Evolutionary conservation across 768 basidiomycete species (phyloP), one percentile per base, ranked within the genome.

Genomic region (Sarcodon sp.): DNA sequence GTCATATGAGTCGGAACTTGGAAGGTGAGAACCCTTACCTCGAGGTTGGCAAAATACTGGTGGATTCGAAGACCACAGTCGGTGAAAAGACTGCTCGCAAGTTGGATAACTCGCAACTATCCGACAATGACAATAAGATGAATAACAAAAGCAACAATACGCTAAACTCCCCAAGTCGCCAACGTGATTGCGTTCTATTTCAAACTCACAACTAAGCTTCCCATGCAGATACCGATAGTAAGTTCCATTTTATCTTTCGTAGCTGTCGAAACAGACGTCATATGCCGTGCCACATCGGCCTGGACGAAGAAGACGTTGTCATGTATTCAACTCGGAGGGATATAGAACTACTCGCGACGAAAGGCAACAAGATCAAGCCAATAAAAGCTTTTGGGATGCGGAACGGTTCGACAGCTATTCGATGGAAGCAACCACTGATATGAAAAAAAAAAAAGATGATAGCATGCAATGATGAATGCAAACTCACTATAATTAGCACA

Each of bases 241-340:
- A 83, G 62, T 54, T 79, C 73, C 71, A 79, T 80, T 57, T 81
- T 79, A 53, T 71, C 63, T 58, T 90, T 87, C 69, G 83, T 68
- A 1, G 89, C 87, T 88, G 89, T 87, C 80, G 85, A 91, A 2
- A 92, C 77, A 7, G 85, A 77, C 0, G 82, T 85, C 41, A 79
- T 76, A 60, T 96, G 90, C 63, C 93, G 90, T n/a, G 87, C 86
- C 12, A 84, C 83, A 59, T 87, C 87, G 0, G 81, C 77, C 82
- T 83, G 47, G 7, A 47, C 21, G n/a, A 27, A 27, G 21, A 27
- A 38, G 47, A 13, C 39, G 16, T 49, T 35, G 8, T 4, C 5
- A 7, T 21, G 12, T 12, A 41, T 12, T 47, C 47, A 37, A 16
- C 9, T 16, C 39, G 11, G 16, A 32, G 8, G 7, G 35, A 7